These are phyloP conservation scores for Coniochaeta sp. DNA, from an alignment of 2,329 filamentous ascomycete genomes.

Conservation along the genomic window DNA sequence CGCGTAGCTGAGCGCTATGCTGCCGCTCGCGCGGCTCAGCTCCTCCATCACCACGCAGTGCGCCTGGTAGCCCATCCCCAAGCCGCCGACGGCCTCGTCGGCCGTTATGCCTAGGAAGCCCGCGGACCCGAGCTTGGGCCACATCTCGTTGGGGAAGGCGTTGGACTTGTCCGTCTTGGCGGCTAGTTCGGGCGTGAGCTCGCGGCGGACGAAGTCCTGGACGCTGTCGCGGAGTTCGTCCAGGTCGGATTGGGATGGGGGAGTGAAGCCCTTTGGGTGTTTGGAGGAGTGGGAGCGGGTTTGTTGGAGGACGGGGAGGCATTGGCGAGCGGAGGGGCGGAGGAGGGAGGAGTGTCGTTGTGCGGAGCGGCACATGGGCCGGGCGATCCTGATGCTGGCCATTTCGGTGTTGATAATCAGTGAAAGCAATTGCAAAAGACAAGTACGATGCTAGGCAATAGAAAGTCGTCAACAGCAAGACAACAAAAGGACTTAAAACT, in stretches of 20 bases:
- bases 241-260: conserved; percentile 67
- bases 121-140: conserved; percentile 86
- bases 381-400: conserved; percentile 31
- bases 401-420: conserved; percentile 19
- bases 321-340: conserved; percentile 22
- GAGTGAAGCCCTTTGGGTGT: conserved; percentile 55
- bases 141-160: conserved; percentile 85
- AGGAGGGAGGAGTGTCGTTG: conserved; percentile 12
- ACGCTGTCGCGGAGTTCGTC: conserved; percentile 76
- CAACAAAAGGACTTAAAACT: too few relatives aligned
- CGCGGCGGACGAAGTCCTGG: conserved; percentile 81
- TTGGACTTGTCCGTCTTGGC: conserved; percentile 78
- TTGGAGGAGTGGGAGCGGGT: conserved; percentile 39
- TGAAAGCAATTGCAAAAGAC: background rate
- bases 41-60: conserved; percentile 96
- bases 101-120: conserved; percentile 90
- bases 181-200: conserved; percentile 79
- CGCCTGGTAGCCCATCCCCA: conserved; percentile 92
- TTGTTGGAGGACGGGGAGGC: conserved; percentile 24
- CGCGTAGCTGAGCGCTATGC: conserved; percentile 85
- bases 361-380: conserved; percentile 21
- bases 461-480: too few relatives aligned
- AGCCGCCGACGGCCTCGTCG: conserved; percentile 82
- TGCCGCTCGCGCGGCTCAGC: conserved; percentile 76
- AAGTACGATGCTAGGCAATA: background rate